Conservation (phyloP, 2,329 filamentous ascomycete species). For the Alternaria sp. region DNA sequence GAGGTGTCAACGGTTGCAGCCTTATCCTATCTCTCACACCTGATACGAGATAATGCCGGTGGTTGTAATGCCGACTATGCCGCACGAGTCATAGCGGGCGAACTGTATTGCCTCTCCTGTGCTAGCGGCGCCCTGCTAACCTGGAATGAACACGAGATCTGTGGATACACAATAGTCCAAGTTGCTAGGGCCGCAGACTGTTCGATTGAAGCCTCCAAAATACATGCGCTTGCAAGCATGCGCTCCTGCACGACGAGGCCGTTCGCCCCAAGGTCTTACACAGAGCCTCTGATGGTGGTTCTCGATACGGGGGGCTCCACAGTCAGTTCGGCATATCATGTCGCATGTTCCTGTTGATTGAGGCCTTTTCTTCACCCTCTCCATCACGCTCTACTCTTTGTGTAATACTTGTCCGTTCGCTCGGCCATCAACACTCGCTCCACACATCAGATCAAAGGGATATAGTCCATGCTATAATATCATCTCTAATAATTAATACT, state of each 20-base stretch:
- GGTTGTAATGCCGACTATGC: slow-evolving; percentile 4
- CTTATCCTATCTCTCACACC: not conserved
- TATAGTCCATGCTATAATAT: slow-evolving; percentile 1
- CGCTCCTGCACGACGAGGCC: not conserved
- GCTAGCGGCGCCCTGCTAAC: slow-evolving; percentile 4
- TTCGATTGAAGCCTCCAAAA: not conserved
- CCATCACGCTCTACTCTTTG: not conserved
- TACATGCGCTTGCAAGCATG: slow-evolving; percentile 6
- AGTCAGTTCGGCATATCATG: slow-evolving; percentile 10
- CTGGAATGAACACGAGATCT: not conserved
- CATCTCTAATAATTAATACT: slow-evolving; percentile 1
- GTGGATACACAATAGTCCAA: slow-evolving; percentile 10
- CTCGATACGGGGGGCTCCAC: slow-evolving; percentile 5
- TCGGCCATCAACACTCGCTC: slow-evolving; percentile 5
- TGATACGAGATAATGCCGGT: slow-evolving; percentile 10
- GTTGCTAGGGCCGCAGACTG: not conserved
- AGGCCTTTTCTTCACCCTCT: not conserved
- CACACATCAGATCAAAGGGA: not conserved
- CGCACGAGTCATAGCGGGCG: slow-evolving; percentile 2
- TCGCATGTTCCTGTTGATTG: not conserved
- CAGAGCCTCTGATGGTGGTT: not conserved
- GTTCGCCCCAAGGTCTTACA: not conserved
- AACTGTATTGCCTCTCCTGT: slow-evolving; percentile 2
- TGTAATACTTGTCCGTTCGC: slow-evolving; percentile 8
- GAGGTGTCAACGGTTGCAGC: not conserved